Conservation (phyloP, 1,284 basidiomycete species). For the Fomitopsis pinicola region DNA sequence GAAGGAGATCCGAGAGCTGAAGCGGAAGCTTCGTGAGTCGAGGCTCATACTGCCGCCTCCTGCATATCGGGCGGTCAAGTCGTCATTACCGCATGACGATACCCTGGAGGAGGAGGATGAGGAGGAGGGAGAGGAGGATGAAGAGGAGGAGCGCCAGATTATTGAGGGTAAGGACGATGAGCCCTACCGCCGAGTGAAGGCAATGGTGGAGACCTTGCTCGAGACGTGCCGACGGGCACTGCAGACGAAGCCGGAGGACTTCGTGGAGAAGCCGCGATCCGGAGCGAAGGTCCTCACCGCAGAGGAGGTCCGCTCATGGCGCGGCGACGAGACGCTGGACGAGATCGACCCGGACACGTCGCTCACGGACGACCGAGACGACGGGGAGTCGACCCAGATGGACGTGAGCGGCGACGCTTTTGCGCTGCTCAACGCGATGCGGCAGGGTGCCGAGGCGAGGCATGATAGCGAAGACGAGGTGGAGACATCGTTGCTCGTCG, state of each 20-base stretch:
- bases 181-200: constrained; percentile 53
- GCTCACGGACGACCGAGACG: constrained; percentile 17
- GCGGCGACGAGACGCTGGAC: constrained; percentile 26
- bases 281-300: constrained; percentile 66
- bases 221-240: constrained; percentile 59
- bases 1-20: constrained; percentile 73
- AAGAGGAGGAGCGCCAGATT: constrained; percentile 30
- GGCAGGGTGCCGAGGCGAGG: constrained; percentile 27
- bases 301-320: constrained; percentile 64
- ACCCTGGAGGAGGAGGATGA: constrained; percentile 36
- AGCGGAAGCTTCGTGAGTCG: constrained; percentile 71
- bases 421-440: constrained; percentile 18
- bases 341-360: constrained; percentile 19
- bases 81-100: constrained; percentile 36
- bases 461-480: constrained; percentile 20
- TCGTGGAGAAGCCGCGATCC: constrained; percentile 37
- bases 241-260: constrained; percentile 50
- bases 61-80: constrained; percentile 52
- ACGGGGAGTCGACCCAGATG: constrained; percentile 5
- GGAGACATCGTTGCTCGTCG: constrained; percentile 17
- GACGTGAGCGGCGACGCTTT: not conserved
- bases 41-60: constrained; percentile 69
- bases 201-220: constrained; percentile 60
- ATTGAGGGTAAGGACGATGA: constrained; percentile 39
- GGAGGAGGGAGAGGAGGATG: constrained; percentile 34